Evolutionary conservation across 2,329 filamentous ascomycete species (phyloP), one percentile per base, ranked within the genome.

Genomic region (Akanthomyces muscarius): DNA sequence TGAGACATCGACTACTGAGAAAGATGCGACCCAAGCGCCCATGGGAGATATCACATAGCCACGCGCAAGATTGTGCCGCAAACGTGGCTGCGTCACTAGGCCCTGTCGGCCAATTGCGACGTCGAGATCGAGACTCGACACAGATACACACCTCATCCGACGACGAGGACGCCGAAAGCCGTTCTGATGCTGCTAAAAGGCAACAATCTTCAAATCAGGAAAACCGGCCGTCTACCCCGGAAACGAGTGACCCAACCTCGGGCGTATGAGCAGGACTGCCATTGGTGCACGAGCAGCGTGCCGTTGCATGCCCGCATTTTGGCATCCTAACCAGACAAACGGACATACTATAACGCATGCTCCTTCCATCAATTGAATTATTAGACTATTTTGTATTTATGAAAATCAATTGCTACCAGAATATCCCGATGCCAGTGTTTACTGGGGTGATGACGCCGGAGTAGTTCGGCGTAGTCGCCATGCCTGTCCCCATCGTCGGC

Each of bases 71-170:
- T 23, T 63, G 62, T 28, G 14, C 53, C 4, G 42, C 58, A n/a
- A 54, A 41, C n/a, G 4, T 48, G 13, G 44, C 52, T n/a, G 13
- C 48, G 4, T 38, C 45, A 14, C 25, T 38, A 4, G 30, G 36
- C 28, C 51, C 48, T 8, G 45, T 42, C n/a, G 30, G 44, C 45
- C 63, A 50, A 28, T 25, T 51, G 62, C 64, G 56, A 60, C 55
- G 30, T 65, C 66, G 25, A 38, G 68, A 6, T 36, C 70, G 71
- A 28, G 71, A 74, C 30, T 70, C 72, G 23, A 69, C 67, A 7
- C 65, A 67, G 25, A 66, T 63, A 7, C 65, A 67, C n/a, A 66
- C 68, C 13, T 68, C 67, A 16, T 71, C 69, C 23, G 57, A 64
- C 6, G 63, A 64, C 36, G 62, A 64, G 25, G 68, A 67, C 18